Conservation (phyloP, 345 rosid species). For the Aquilaria malaccensis region DNA sequence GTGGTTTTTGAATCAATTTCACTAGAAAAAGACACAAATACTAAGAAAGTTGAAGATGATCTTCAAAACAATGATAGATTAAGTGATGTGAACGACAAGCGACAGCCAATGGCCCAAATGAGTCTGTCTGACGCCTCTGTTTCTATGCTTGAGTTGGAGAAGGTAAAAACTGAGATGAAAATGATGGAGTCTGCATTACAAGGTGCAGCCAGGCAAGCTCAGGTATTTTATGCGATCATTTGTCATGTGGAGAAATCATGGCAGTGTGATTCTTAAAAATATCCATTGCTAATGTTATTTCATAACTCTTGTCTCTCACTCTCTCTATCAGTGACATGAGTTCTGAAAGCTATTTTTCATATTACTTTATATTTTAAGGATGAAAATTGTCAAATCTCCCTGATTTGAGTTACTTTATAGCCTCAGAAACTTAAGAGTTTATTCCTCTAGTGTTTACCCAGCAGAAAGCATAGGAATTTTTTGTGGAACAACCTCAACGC, state of each 20-base stretch:
- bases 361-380: no score
- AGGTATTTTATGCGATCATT: slow-evolving; percentile 43
- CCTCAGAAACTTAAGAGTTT: no score
- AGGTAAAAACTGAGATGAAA: slow-evolving; percentile 75
- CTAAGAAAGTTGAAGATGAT: slow-evolving; percentile 26
- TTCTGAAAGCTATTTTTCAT: no score
- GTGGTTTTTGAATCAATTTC: slow-evolving; percentile 33
- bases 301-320: background rate
- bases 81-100: slow-evolving; percentile 31
- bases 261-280: background rate
- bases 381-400: no score
- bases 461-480: no score
- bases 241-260: slow-evolving; percentile 3
- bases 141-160: slow-evolving; percentile 57
- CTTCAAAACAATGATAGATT: slow-evolving; percentile 32
- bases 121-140: slow-evolving; percentile 34
- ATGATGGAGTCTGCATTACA: slow-evolving; percentile 95
- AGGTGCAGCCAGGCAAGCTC: slow-evolving; percentile 99
- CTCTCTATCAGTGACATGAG: no score
- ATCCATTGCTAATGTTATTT: background rate
- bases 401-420: no score
- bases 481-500: no score
- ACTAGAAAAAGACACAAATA: slow-evolving; percentile 15
- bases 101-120: slow-evolving; percentile 35
- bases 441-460: no score